Base-by-base conservation (phyloP, 2,329 filamentous ascomycete genomes). In the Ceratocystiopsis sp. region DNA sequence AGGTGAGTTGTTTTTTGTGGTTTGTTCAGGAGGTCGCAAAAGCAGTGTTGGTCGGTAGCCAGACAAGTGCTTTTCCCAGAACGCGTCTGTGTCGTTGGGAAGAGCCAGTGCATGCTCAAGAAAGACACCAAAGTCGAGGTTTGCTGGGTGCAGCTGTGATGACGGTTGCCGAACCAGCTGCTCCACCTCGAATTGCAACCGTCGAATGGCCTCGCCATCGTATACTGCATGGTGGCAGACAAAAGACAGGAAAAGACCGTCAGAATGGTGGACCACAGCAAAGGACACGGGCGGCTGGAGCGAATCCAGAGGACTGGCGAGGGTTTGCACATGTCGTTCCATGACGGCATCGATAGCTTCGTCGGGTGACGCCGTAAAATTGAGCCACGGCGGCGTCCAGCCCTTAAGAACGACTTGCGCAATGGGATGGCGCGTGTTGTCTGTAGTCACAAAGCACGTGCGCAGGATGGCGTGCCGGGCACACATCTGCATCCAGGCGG, bases 211-310 rank as follows among this genome's bases (percentile, higher is more conserved):
- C 34, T 80, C 75, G 0, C 81, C 87, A 59, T 95, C 87, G 52
- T 94, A 93, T 1, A 94, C 63, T 2, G 84, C 83, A 59, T 95
- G 87, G 52, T 94, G 86, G 51, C 64, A 77, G 35, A 66, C 57
- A 40, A 69, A 69, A 0, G 64, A 78, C 1, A 68, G 52, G 37
- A 66, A 67, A 0, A 45, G 41, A 0, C 48, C 53, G 0, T 51
- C 54, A 7, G 52, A 51, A 1, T 48, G 40, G 3, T 57, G 51
- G 11, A 74, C 57, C 0, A 66, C 42, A 0, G 62, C 66, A 41
- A 69, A 59, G 5, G 63, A 69, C 12, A 67, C 56, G 1, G 65
- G 70, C 10, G 65, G 68, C 4, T 49, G 55, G 14, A 59, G 55
- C 0, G 65, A 66, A 39, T 74, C 63, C 6, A 75, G 46, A 0